Conservation (phyloP, 495 filamentous ascomycete species). For the Bombardia bombarda region DNA sequence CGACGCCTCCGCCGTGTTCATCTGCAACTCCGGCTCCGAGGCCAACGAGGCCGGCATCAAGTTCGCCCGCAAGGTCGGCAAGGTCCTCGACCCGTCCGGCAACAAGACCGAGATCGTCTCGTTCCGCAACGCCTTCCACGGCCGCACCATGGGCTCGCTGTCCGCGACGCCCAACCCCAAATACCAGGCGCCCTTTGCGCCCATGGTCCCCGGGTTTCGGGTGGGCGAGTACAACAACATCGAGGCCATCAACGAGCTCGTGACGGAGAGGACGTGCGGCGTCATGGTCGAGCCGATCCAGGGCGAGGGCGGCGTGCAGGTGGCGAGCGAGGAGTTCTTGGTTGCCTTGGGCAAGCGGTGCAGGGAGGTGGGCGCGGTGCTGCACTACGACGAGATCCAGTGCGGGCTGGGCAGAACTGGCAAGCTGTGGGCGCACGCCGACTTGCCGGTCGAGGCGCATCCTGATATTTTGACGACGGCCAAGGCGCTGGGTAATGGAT, state of each 20-base stretch:
- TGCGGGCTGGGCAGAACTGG: conserved; percentile 86
- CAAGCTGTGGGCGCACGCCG: conserved; percentile 76
- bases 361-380: conserved; percentile 75
- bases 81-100: conserved; percentile 59
- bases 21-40: conserved; percentile 91
- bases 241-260: conserved; percentile 54
- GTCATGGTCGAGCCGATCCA: conserved; percentile 98
- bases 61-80: conserved; percentile 86
- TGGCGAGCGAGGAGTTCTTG: conserved; percentile 75
- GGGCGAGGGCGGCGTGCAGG: conserved; percentile 88
- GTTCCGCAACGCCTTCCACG: conserved; percentile 89
- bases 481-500: conserved; percentile 94
- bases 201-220: conserved; percentile 89
- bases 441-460: conserved; percentile 68
- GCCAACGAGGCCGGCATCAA: conserved; percentile 98
- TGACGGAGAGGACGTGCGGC: conserved; percentile 80
- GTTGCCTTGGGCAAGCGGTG: conserved; percentile 69
- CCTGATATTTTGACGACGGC: conserved; percentile 91
- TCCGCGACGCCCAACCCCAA: conserved; percentile 97
- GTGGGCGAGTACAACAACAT: conserved; percentile 84
- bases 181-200: conserved; percentile 89
- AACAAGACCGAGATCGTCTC: conserved; percentile 77
- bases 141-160: conserved; percentile 86
- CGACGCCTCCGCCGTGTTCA: conserved; percentile 71
- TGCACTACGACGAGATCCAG: conserved; percentile 96